These are phyloP conservation scores for Wickerhamomyces xylosicus DNA, from an alignment of 805 yeast species.

Conservation along the genomic window DNA sequence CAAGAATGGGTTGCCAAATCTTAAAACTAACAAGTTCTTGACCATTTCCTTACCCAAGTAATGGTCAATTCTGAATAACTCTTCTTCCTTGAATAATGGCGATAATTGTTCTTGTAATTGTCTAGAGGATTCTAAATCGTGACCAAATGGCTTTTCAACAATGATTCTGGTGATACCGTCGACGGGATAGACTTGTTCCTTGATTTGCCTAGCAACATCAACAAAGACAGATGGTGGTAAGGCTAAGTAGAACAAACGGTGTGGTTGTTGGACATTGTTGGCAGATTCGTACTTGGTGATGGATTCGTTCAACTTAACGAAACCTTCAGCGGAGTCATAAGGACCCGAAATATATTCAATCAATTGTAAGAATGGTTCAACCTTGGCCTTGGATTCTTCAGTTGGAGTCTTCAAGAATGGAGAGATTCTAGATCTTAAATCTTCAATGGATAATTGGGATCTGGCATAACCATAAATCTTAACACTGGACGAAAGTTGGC, in stretches of 20 bases:
- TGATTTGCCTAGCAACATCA: slow-evolving; percentile 64
- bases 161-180: slow-evolving; percentile 72
- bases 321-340: slow-evolving; percentile 78
- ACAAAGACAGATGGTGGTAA: slow-evolving; percentile 91
- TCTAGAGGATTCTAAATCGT: slow-evolving; percentile 71
- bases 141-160: slow-evolving; percentile 97
- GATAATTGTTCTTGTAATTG: slow-evolving; percentile 67
- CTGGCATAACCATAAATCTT: slow-evolving; percentile 90
- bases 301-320: slow-evolving; percentile 37
- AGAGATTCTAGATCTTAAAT: slow-evolving; percentile 56
- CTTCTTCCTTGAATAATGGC: slow-evolving; percentile 85
- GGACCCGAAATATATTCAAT: slow-evolving; percentile 66
- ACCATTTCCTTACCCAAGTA: slow-evolving; percentile 98
- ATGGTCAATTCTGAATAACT: slow-evolving; percentile 92
- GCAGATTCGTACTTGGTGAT: slow-evolving; percentile 51
- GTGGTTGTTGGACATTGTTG: slow-evolving; percentile 38
- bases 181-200: slow-evolving; percentile 53
- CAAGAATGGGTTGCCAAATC: slow-evolving; percentile 86
- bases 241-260: slow-evolving; percentile 86
- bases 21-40: slow-evolving; percentile 77
- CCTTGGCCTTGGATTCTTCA: slow-evolving; percentile 29
- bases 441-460: slow-evolving; percentile 57
- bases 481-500: slow-evolving; percentile 58
- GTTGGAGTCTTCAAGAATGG: slow-evolving; percentile 50
- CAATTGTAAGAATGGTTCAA: slow-evolving; percentile 55